Evolutionary conservation across 1,284 basidiomycete species (phyloP).

Genomic region (Afroboletus lepidellus): DNA sequence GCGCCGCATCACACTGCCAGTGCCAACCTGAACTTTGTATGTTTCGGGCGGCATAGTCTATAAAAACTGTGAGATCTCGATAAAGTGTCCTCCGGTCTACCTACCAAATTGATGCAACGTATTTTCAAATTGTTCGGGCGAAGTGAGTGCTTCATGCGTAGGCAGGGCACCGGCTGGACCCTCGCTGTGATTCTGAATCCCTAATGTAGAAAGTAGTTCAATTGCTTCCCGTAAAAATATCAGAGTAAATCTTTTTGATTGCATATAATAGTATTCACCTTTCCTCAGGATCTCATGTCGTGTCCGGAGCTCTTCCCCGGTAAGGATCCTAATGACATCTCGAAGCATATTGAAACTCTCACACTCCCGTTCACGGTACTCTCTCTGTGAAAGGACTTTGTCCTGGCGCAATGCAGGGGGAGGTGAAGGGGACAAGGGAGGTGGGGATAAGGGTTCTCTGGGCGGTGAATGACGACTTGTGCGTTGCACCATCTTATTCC

Average conservation of each 20-base stretch:
- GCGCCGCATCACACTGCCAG: too few relatives aligned
- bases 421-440: background rate
- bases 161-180: background rate
- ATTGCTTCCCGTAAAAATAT: conserved; percentile 6
- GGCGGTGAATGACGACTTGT: too few relatives aligned
- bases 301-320: conserved; percentile 13
- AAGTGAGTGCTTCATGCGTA: background rate
- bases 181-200: background rate
- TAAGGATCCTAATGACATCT: conserved; percentile 15
- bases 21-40: too few relatives aligned
- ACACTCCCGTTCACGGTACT: conserved; percentile 25
- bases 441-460: too few relatives aligned
- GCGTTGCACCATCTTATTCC: too few relatives aligned
- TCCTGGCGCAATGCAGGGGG: conserved; percentile 1
- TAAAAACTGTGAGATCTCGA: too few relatives aligned
- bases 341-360: conserved; percentile 21
- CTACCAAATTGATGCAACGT: background rate
- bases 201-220: conserved; percentile 3
- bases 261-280: conserved; percentile 12
- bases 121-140: background rate
- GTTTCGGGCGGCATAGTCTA: too few relatives aligned
- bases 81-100: background rate
- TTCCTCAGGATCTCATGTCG: conserved; percentile 20
- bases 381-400: conserved; percentile 16
- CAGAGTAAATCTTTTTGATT: background rate